Evolutionary conservation across 2,329 filamentous ascomycete genomes (phyloP).

Genomic region (Rasamsonia emersonii): DNA sequence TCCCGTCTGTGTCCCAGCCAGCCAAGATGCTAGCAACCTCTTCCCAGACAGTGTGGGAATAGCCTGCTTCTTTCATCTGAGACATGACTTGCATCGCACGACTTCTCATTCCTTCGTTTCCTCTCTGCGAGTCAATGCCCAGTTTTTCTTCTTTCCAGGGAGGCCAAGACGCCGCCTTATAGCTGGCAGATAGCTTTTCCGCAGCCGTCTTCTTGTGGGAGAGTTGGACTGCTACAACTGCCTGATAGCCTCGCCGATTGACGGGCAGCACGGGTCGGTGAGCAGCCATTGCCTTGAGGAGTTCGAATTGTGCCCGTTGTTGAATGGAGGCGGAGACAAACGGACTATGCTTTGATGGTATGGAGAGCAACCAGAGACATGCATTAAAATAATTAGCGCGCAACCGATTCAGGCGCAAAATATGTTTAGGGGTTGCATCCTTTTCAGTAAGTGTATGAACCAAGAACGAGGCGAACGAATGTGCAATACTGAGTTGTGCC

Average conservation of each 20-base stretch:
- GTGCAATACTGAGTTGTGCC: slow-evolving; percentile 34
- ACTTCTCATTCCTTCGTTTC: slow-evolving; percentile 48
- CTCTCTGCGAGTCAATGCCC: slow-evolving; percentile 51
- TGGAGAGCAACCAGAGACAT: slow-evolving; percentile 40
- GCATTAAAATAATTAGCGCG: slow-evolving; percentile 41
- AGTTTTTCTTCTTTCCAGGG: slow-evolving; percentile 57
- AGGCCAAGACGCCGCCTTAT: slow-evolving; percentile 55
- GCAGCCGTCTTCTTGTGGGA: slow-evolving; percentile 47
- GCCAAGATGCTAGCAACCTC: slow-evolving; percentile 45
- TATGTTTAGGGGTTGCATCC: slow-evolving; percentile 1
- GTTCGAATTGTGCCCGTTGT: slow-evolving; percentile 49
- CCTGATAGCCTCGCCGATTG: slow-evolving; percentile 50
- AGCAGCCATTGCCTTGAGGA: slow-evolving; percentile 50
- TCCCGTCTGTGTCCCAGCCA: slow-evolving; percentile 56
- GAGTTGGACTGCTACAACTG: slow-evolving; percentile 48
- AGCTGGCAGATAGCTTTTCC: slow-evolving; percentile 50
- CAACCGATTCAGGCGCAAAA: slow-evolving; percentile 13
- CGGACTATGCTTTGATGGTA: slow-evolving; percentile 41
- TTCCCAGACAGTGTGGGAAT: slow-evolving; percentile 45
- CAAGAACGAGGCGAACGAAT: slow-evolving; percentile 30
- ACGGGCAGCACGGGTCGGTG: slow-evolving; percentile 46
- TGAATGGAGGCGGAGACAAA: slow-evolving; percentile 42
- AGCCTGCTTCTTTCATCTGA: slow-evolving; percentile 53
- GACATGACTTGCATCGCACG: slow-evolving; percentile 47
- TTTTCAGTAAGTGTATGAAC: slow-evolving; percentile 8